phyloP scores from a whole-genome alignment of 176 grass and related monocot genomes.

The Canna indica region DNA sequence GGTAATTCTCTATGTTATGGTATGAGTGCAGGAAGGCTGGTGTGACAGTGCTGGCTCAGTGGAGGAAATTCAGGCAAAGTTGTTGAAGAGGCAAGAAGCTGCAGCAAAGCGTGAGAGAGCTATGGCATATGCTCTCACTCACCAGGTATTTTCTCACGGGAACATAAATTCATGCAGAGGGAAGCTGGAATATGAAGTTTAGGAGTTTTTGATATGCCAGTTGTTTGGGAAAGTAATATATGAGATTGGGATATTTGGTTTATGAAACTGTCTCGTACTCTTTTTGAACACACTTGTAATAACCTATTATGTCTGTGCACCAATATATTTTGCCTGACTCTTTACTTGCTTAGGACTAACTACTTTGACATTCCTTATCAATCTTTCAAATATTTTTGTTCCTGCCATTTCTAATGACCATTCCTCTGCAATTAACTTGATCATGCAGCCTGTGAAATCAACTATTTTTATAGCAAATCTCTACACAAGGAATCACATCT shows the following conservation, averaged over 20 bases:
- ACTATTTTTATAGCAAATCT: background rate
- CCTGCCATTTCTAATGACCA: background rate
- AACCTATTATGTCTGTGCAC: too few species aligned
- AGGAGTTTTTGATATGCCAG: too few species aligned
- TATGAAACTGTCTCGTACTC: too few species aligned
- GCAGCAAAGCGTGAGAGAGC: slow-evolving; percentile 90
- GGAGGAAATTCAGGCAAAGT: slow-evolving; percentile 83
- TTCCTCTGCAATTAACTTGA: background rate
- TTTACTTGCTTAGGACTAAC: too few species aligned
- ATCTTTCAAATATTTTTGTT: background rate
- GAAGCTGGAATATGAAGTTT: background rate
- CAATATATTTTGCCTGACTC: too few species aligned
- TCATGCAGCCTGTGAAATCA: background rate
- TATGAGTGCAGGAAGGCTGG: slow-evolving; percentile 75
- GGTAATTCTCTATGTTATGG: slow-evolving; percentile 9
- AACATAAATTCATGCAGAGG: background rate
- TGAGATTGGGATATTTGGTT: too few species aligned
- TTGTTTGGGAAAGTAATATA: too few species aligned
- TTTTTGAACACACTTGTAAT: too few species aligned
- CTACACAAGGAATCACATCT: background rate
- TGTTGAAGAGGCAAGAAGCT: slow-evolving; percentile 93
- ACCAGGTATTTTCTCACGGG: slow-evolving; percentile 49
- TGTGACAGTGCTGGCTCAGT: slow-evolving; percentile 92
- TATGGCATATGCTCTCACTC: slow-evolving; percentile 93
- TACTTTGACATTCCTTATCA: background rate